Evolutionary conservation across 2,329 filamentous ascomycete species (phyloP).

Genomic region (Akanthomyces dipterigenus): DNA sequence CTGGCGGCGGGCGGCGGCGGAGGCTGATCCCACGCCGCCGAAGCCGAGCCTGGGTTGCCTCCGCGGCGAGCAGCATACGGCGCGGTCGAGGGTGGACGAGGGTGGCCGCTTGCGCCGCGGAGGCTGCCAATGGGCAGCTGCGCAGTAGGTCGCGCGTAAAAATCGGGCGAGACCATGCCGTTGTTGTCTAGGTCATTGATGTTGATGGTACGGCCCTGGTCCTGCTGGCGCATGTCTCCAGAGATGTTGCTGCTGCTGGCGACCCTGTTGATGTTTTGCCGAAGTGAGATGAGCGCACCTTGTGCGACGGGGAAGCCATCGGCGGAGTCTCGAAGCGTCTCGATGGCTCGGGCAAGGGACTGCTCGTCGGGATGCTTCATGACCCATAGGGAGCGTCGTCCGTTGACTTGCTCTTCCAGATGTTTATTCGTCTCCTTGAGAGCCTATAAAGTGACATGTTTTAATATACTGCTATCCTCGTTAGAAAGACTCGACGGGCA

Average conservation of each 20-base stretch:
- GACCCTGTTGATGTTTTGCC: slow-evolving; percentile 12
- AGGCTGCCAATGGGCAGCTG: slow-evolving; percentile 2
- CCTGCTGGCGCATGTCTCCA: neutral
- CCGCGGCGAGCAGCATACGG: neutral
- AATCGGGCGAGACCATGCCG: neutral
- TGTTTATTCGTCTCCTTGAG: slow-evolving; percentile 28
- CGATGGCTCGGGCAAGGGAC: slow-evolving; percentile 25
- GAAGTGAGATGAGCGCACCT: slow-evolving; percentile 22
- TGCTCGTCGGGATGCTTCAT: slow-evolving; percentile 27
- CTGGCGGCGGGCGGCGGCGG: neutral
- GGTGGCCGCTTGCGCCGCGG: neutral
- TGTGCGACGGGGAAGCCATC: slow-evolving; percentile 22
- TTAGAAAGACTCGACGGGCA: neutral
- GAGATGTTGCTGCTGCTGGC: neutral
- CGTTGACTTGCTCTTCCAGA: slow-evolving; percentile 31
- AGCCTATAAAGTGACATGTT: slow-evolving; percentile 18
- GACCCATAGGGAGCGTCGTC: slow-evolving; percentile 29
- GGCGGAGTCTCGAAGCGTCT: slow-evolving; percentile 25
- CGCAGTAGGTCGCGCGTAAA: neutral
- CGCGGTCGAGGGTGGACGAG: neutral
- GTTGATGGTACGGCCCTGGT: neutral
- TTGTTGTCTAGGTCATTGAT: neutral
- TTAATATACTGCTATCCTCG: neutral
- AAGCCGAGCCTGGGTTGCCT: neutral
- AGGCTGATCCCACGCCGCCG: neutral